Conservation (phyloP, 352 stramenopile genomes). For the Pythium monospermum region DNA sequence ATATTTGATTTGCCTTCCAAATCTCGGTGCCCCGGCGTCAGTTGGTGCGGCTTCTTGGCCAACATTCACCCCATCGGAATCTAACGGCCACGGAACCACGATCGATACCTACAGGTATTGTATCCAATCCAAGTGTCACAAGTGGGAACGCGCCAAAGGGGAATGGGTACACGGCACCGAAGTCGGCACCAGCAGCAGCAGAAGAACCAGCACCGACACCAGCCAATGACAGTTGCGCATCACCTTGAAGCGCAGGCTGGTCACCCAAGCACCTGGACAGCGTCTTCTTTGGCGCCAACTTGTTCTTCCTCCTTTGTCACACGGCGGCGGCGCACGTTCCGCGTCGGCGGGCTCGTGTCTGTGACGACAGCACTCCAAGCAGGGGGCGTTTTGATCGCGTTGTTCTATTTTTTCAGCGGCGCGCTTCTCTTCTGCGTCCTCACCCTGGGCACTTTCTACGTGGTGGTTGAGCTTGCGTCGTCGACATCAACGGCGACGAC, state of each 20-base stretch:
- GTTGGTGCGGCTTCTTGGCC: no score
- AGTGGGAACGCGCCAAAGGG: no score
- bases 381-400: constrained; percentile 9
- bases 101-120: no score
- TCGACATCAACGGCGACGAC: not conserved
- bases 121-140: no score
- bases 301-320: not conserved
- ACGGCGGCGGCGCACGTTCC: constrained; percentile 1
- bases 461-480: constrained; percentile 23
- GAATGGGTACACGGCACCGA: no score
- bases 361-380: constrained; percentile 3
- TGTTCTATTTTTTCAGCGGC: constrained; percentile 36
- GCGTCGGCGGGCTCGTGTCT: constrained; percentile 1
- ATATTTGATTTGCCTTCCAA: no score
- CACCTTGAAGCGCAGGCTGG: constrained; percentile 1
- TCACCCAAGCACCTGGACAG: constrained; percentile 16
- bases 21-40: no score
- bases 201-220: constrained; percentile 18
- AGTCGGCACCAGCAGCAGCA: constrained; percentile 21
- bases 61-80: no score
- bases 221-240: not conserved
- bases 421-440: constrained; percentile 34
- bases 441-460: constrained; percentile 16
- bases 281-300: constrained; percentile 31
- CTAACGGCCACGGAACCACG: no score